phyloP scores from a whole-genome alignment of 805 yeast species.

The Cyberlindnera sargentensis region DNA sequence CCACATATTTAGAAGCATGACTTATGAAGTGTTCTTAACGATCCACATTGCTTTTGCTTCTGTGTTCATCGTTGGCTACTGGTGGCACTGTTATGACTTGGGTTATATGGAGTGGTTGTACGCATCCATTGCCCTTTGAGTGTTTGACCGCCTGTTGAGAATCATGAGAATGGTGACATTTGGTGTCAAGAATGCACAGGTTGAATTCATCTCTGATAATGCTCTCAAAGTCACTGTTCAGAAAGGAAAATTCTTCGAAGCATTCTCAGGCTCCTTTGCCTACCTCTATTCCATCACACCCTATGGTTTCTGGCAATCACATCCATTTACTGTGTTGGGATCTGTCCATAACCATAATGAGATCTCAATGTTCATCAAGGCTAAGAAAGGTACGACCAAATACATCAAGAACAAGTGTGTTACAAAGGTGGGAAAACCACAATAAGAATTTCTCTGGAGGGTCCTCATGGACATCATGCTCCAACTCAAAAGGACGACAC shows the following conservation, averaged over 20 bases:
- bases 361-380: slow-evolving; percentile 39
- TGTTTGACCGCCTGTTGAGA: slow-evolving; percentile 41
- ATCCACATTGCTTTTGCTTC: slow-evolving; percentile 51
- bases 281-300: slow-evolving; percentile 51
- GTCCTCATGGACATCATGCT: slow-evolving; percentile 49
- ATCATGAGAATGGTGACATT: slow-evolving; percentile 27
- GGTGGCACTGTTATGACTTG: slow-evolving; percentile 47
- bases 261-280: slow-evolving; percentile 51
- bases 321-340: slow-evolving; percentile 59
- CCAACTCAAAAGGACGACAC: slow-evolving; percentile 33
- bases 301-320: slow-evolving; percentile 58
- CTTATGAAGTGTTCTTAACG: slow-evolving; percentile 57
- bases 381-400: slow-evolving; percentile 52
- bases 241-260: slow-evolving; percentile 40
- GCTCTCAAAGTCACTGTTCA: slow-evolving; percentile 37
- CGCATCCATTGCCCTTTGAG: slow-evolving; percentile 24
- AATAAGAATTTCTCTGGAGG: slow-evolving; percentile 44
- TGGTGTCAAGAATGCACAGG: slow-evolving; percentile 18
- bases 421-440: slow-evolving; percentile 21
- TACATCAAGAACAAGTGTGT: slow-evolving; percentile 28
- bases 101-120: slow-evolving; percentile 51
- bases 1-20: slow-evolving; percentile 41
- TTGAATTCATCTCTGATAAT: slow-evolving; percentile 29
- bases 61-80: slow-evolving; percentile 45
- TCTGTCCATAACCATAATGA: slow-evolving; percentile 31